phyloP scores from a whole-genome alignment of 257 asterid species.

The Linaria vulgaris region DNA sequence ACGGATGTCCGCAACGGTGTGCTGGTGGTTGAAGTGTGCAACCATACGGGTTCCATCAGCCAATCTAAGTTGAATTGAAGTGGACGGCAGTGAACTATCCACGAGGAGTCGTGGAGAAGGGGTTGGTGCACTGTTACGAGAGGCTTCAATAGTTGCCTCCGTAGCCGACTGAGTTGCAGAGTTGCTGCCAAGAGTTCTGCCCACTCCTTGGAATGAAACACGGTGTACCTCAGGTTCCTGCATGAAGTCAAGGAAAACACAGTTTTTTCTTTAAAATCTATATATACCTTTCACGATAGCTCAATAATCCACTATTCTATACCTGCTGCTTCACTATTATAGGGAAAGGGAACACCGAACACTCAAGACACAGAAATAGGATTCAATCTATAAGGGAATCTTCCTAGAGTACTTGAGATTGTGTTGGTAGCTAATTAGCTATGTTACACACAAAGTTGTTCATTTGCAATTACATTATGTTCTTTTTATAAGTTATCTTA shows the following conservation, averaged over 20 bases:
- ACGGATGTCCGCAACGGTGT: slow-evolving; percentile 66
- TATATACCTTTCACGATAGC: too few species aligned
- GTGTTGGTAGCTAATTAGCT: neutral
- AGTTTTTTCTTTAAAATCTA: too few species aligned
- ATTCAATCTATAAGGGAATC: neutral
- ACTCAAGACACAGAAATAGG: neutral
- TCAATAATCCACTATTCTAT: too few species aligned
- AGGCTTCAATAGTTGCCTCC: slow-evolving; percentile 34
- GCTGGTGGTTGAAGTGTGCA: slow-evolving; percentile 82
- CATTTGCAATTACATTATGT: too few species aligned
- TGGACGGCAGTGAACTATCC: slow-evolving; percentile 71
- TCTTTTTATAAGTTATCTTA: neutral
- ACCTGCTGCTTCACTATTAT: too few species aligned
- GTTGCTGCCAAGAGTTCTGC: slow-evolving; percentile 86
- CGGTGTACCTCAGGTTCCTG: slow-evolving; percentile 68
- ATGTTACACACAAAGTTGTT: neutral
- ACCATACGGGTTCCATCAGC: slow-evolving; percentile 97
- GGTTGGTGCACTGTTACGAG: slow-evolving; percentile 50
- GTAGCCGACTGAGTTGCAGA: slow-evolving; percentile 40
- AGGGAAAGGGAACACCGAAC: too few species aligned
- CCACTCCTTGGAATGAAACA: slow-evolving; percentile 73
- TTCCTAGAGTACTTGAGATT: neutral
- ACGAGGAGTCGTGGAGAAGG: slow-evolving; percentile 60
- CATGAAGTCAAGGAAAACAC: slow-evolving; percentile 11
- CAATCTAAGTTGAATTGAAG: slow-evolving; percentile 88